These are phyloP conservation scores for Marchantia paleacea DNA, from an alignment of 225 moss, liverwort and hornwort species.

Conservation along the genomic window DNA sequence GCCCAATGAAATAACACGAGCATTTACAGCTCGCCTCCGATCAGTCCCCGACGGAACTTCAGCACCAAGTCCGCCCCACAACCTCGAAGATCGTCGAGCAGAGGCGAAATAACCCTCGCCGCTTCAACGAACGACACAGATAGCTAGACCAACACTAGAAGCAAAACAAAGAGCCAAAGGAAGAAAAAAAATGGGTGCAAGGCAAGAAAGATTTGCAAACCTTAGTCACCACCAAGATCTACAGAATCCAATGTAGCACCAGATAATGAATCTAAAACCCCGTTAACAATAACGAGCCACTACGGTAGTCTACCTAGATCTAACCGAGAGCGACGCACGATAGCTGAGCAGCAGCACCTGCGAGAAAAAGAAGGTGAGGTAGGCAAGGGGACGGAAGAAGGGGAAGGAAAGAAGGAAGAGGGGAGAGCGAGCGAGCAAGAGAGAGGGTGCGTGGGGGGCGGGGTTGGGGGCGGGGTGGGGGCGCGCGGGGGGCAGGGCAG, in stretches of 20 bases:
- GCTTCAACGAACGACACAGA: neutral
- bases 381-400: neutral
- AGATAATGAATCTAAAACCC: conserved; percentile 24
- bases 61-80: neutral
- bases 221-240: neutral
- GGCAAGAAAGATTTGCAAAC: neutral
- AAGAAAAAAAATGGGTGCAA: neutral
- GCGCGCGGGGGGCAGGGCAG: no score
- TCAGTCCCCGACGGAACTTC: neutral
- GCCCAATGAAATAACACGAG: neutral
- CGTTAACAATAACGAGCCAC: neutral
- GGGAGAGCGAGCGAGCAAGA: no score
- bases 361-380: neutral
- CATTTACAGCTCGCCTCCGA: neutral
- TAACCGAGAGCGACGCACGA: conserved; percentile 11
- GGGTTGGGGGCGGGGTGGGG: neutral
- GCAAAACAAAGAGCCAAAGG: neutral
- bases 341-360: conserved; percentile 1
- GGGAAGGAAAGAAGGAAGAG: neutral
- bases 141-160: neutral
- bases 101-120: neutral
- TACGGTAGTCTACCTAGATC: conserved; percentile 16
- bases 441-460: no score
- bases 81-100: neutral
- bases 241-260: conserved; percentile 15